Evolutionary conservation across 352 stramenopile genomes (phyloP), one percentile per base, ranked within the genome.

Genomic region (Sclerospora graminicola): DNA sequence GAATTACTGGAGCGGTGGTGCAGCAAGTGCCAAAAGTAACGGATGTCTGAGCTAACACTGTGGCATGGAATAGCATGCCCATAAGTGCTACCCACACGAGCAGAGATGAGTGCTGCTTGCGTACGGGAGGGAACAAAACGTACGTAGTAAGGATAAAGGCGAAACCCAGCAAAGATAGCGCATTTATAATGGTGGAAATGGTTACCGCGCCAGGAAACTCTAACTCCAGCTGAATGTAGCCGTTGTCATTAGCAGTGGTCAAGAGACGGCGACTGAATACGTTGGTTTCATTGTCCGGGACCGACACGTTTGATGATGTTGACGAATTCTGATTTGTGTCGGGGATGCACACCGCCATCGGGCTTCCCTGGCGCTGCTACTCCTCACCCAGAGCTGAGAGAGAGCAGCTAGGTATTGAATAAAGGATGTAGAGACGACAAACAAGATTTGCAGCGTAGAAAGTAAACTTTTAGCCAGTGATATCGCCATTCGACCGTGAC

Each of bases 41-140:
- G 4, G 51, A 45, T 7, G 49, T 68, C 55, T 89, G 65, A 4
- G 69, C 52, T 21, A 85, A 51, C 11, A 86, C 65, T 2, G 60
- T 87, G 42, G 69, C 69, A 52, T 93, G 77, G 64, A 86, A 90
- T 9, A 82, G 54, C 51, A 90, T 69, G 28, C 78, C 77, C 62
- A 85, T 80, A 44, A 88, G 55, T 34, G 81, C 75, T 27, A 93
- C 82, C 71, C 76, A 93, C 26, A 89, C 60, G 29, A 93, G 65
- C 38, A 86, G 63, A 38, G 58, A 74, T 39, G 77, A 86, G 63
- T 87, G 72, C 41, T 87, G 77, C 40, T 83, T 84, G 14, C 79
- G 74, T 47, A 93, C 59, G 21, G 81, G 78, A 31, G 76, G 77
- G 58, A 93, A 90, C 11, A 89, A 41, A 26, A 86, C 45, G 55